A percentile compares a stretch with the other conserved stretches of the same genome.
These are phyloP conservation scores for Sugiyamaella marilandica DNA, from an alignment of 805 yeast genomes.

Conservation along the genomic window DNA sequence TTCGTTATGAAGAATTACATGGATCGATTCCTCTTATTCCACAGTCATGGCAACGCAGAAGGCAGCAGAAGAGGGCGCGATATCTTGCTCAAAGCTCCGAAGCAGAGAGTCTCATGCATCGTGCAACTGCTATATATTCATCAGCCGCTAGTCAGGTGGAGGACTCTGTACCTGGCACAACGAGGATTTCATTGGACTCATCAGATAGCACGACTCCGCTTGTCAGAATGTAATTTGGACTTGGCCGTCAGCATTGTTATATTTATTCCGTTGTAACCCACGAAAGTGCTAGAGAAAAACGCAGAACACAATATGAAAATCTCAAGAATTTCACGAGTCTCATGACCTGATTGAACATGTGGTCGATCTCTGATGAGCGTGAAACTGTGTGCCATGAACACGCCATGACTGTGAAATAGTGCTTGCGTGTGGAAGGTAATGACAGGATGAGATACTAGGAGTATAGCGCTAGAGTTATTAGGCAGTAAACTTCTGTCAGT, in stretches of 20 bases:
- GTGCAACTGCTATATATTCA: slow-evolving; percentile 13
- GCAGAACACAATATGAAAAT: too few species aligned
- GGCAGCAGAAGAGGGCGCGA: not conserved
- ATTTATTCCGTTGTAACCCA: too few species aligned
- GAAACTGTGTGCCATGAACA: too few species aligned
- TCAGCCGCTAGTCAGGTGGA: not conserved
- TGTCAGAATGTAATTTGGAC: not conserved
- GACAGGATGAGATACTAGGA: too few species aligned
- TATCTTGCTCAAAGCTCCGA: slow-evolving; percentile 2
- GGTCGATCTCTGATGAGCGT: too few species aligned
- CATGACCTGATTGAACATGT: too few species aligned
- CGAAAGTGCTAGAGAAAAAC: too few species aligned
- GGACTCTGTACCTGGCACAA: not conserved
- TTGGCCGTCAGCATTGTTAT: too few species aligned
- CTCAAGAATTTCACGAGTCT: too few species aligned
- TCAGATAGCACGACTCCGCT: slow-evolving; percentile 15
- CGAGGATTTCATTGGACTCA: slow-evolving; percentile 11
- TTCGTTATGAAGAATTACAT: slow-evolving; percentile 50
- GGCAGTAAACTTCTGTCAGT: not conserved
- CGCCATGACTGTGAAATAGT: too few species aligned
- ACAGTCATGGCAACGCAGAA: slow-evolving; percentile 44
- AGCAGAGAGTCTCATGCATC: slow-evolving; percentile 10
- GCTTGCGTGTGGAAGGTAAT: too few species aligned
- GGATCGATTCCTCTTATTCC: slow-evolving; percentile 64
- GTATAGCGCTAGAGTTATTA: too few species aligned